Evolutionary conservation across 305 asterid species (phyloP).

Genomic region (Rubia balearica): DNA sequence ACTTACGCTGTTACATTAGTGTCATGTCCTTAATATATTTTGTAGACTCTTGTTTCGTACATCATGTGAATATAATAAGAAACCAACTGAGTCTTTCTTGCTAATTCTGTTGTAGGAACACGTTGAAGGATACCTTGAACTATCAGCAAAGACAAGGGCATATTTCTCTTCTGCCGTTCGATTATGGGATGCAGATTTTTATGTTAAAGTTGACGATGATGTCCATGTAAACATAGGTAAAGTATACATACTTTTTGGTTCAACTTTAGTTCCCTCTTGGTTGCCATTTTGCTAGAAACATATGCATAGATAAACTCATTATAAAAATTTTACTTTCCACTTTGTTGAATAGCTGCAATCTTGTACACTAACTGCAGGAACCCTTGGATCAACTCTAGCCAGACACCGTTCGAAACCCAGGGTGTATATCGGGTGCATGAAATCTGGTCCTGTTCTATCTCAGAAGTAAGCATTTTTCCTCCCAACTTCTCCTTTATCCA

Average conservation of each 20-base stretch:
- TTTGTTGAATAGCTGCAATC: neutral
- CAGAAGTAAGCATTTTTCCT: constrained; percentile 54
- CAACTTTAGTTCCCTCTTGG: neutral
- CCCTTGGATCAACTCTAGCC: constrained; percentile 72
- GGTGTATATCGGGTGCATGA: constrained; percentile 94
- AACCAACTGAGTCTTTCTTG: constrained; percentile 13
- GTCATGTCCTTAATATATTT: neutral
- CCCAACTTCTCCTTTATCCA: neutral
- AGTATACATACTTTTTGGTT: neutral
- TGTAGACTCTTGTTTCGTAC: neutral
- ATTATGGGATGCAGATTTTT: constrained; percentile 92
- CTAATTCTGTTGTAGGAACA: constrained; percentile 47
- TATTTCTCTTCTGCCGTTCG: constrained; percentile 75
- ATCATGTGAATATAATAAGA: neutral
- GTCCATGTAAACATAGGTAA: constrained; percentile 92
- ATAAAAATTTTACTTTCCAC: neutral
- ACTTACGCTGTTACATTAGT: neutral
- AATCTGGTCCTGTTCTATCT: constrained; percentile 92
- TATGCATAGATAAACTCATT: neutral
- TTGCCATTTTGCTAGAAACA: neutral
- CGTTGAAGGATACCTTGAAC: constrained; percentile 93
- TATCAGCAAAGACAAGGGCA: constrained; percentile 81
- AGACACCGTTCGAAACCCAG: constrained; percentile 76
- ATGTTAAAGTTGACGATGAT: constrained; percentile 94
- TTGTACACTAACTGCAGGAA: constrained; percentile 38